These are phyloP conservation scores for Ilyonectria robusta DNA, from an alignment of 2,329 filamentous ascomycete genomes.

Conservation along the genomic window DNA sequence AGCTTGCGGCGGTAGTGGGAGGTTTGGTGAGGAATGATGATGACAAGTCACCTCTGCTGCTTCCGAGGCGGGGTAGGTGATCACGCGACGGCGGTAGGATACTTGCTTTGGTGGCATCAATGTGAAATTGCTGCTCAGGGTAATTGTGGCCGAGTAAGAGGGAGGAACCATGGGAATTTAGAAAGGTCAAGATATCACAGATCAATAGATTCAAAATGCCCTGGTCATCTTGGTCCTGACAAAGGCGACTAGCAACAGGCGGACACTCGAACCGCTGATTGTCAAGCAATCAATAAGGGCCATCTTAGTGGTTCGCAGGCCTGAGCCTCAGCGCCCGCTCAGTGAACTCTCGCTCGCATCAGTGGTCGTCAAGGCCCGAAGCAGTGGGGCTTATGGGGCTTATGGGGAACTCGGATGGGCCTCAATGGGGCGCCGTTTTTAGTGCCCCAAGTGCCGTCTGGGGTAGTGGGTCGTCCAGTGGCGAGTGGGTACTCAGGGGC, in stretches of 20 bases:
- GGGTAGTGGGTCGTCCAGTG: conserved; percentile 13
- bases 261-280: neutral
- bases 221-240: neutral
- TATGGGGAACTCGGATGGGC: conserved; percentile 5
- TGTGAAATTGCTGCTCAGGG: neutral
- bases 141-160: too few species aligned
- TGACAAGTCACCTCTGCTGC: neutral
- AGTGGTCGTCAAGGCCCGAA: neutral
- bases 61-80: neutral
- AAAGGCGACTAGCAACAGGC: neutral
- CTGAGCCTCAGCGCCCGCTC: conserved; percentile 5
- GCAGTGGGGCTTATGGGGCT: neutral
- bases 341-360: neutral
- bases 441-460: conserved; percentile 12
- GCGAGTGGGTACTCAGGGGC: conserved; percentile 8
- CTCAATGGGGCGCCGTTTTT: conserved; percentile 8
- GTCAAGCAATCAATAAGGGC: neutral
- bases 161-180: too few species aligned
- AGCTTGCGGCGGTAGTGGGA: too few species aligned
- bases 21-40: neutral
- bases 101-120: neutral
- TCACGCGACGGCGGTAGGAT: neutral
- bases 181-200: too few species aligned
- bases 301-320: neutral
- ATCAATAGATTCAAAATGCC: neutral